Base-by-base conservation (phyloP, 1,284 basidiomycete genomes). In the Puccinia hordei region DNA sequence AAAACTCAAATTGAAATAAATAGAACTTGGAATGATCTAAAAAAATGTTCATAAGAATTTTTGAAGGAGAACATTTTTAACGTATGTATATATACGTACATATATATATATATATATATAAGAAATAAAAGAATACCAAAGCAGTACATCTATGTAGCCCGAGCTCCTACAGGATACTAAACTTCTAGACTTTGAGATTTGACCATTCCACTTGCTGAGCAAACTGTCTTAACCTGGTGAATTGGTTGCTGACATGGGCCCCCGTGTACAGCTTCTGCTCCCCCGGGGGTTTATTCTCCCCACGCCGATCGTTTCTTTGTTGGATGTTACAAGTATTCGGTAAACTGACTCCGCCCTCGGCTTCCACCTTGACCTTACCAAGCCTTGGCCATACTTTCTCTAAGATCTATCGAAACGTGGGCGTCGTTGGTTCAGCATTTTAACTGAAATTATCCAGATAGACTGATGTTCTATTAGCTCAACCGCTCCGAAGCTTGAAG, bases 41-140 rank as follows among this genome's bases (percentile, higher is more conserved):
- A 68, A 46, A 46, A 46, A 19, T 46, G 66, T 30, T 33, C n/a
- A 30, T 46, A 44, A 24, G n/a, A 30, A 46, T 27, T 49, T 49
- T 69, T 69, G 27, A 6, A 19, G n/a, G 66, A 69, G 38, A 49
- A 49, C 27, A 12, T 61, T 27, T 61, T 35, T 61, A 17, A 61
- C 33, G 27, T n/a, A n/a, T n/a, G n/a, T n/a, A n/a, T n/a, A n/a
- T n/a, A n/a, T n/a, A n/a, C n/a, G n/a, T n/a, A n/a, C n/a, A n/a
- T n/a, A n/a, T n/a, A n/a, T n/a, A n/a, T n/a, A 57, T 44, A n/a
- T 51, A 51, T 22, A 55, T 5, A 55, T 9, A n/a, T 24, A 24
- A 5, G n/a, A 55, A 55, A 55, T 24, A n/a, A 8, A 10, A n/a
- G n/a, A 55, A 55, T 55, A 55, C 46, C 46, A 9, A 49, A 13